Evolutionary conservation across 805 yeast genomes (phyloP).

Genomic region (Blastobotrys muscicola): DNA sequence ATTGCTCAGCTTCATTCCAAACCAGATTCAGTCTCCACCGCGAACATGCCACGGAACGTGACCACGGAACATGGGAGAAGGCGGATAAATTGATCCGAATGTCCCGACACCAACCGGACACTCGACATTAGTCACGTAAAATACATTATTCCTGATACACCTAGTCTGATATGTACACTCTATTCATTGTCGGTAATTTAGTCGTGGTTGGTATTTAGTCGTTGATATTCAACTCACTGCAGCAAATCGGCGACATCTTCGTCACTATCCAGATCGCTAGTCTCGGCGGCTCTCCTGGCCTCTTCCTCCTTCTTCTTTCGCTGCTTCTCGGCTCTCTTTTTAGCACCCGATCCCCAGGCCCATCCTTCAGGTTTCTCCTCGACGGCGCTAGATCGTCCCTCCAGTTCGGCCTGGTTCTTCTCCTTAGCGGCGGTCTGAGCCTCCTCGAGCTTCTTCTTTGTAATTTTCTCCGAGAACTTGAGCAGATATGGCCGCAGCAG

Average conservation of each 20-base stretch:
- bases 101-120: not conserved
- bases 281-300: constrained; percentile 10
- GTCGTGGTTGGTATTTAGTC: too few species aligned
- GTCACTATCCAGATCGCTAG: constrained; percentile 24
- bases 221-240: too few species aligned
- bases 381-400: not conserved
- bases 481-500: constrained; percentile 25
- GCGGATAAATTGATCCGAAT: not conserved
- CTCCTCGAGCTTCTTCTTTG: constrained; percentile 19
- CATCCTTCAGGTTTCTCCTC: constrained; percentile 1
- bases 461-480: constrained; percentile 20
- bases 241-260: constrained; percentile 27
- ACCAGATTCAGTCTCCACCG: too few species aligned
- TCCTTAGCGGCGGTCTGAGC: constrained; percentile 14
- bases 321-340: constrained; percentile 4
- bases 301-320: constrained; percentile 8
- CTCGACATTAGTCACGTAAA: too few species aligned
- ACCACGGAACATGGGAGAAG: not conserved
- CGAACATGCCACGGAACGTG: too few species aligned
- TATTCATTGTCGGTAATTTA: too few species aligned
- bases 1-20: too few species aligned
- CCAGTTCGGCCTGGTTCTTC: constrained; percentile 18
- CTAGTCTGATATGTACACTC: too few species aligned
- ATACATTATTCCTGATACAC: not conserved
- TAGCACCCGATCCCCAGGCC: constrained; percentile 7